These are phyloP conservation scores for Wickerhamomyces canadensis DNA, from an alignment of 805 yeast genomes.

Conservation along the genomic window DNA sequence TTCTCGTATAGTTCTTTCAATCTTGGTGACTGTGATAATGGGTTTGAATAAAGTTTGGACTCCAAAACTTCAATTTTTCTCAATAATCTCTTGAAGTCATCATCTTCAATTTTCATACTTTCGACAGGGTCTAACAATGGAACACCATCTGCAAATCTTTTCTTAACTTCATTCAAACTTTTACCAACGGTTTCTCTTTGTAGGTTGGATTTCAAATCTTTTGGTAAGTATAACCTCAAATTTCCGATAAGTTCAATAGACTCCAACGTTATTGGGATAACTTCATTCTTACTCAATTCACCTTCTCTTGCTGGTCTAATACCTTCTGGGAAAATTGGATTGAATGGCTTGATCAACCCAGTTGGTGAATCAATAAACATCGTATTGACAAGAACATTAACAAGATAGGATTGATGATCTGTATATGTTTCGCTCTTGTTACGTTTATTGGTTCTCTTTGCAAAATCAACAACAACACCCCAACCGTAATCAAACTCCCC, in stretches of 20 bases:
- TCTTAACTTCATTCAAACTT: conserved; percentile 72
- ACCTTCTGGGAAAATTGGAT: conserved; percentile 80
- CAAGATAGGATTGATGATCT: conserved; percentile 88
- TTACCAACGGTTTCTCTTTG: conserved; percentile 58
- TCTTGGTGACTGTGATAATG: conserved; percentile 56
- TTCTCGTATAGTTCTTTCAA: conserved; percentile 57
- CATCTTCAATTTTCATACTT: conserved; percentile 88
- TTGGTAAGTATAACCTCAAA: conserved; percentile 75
- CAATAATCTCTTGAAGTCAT: conserved; percentile 63
- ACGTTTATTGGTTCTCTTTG: conserved; percentile 64
- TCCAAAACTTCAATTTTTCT: conserved; percentile 82
- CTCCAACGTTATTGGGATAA: conserved; percentile 78
- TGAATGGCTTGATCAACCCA: conserved; percentile 69
- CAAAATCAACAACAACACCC: conserved; percentile 81
- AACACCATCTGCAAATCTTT: conserved; percentile 84
- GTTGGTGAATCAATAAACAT: conserved; percentile 83
- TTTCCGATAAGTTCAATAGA: conserved; percentile 74
- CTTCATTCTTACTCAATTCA: conserved; percentile 67
- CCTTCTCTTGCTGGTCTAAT: conserved; percentile 76
- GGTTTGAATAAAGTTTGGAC: conserved; percentile 63
- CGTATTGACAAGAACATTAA: conserved; percentile 74
- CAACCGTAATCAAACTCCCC: conserved; percentile 78
- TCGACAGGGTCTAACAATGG: conserved; percentile 89
- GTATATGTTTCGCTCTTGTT: conserved; percentile 51
- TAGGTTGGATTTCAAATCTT: conserved; percentile 58